Conservation (phyloP, 139 green algal genomes). For the Micractinium sp. region DNA sequence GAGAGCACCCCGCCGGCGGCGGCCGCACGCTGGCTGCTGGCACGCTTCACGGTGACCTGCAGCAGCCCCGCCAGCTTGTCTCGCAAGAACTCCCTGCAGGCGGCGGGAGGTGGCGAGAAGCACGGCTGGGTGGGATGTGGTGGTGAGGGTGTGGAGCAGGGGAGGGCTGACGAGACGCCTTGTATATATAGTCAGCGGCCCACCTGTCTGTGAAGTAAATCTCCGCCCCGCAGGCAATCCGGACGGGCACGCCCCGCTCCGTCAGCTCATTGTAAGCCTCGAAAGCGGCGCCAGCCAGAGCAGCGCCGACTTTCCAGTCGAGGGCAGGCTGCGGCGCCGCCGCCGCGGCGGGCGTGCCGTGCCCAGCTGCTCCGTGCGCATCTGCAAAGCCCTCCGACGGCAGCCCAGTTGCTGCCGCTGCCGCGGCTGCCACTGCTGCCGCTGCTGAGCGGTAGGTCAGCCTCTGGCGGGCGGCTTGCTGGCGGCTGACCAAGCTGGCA, state of each 20-base stretch:
- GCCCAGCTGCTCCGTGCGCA: background rate
- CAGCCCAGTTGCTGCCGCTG: background rate
- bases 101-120: background rate
- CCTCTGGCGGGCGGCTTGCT: background rate
- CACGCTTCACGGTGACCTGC: constrained; percentile 9
- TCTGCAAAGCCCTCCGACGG: background rate
- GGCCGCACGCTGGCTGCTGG: background rate
- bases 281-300: constrained; percentile 35
- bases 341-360: background rate
- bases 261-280: constrained; percentile 43
- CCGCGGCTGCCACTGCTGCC: background rate
- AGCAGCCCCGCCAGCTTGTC: constrained; percentile 34
- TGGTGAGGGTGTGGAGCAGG: too few relatives aligned
- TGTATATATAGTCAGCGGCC: background rate
- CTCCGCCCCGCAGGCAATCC: background rate
- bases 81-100: constrained; percentile 28
- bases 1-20: background rate
- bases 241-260: background rate
- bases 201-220: constrained; percentile 11
- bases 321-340: background rate
- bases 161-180: too few relatives aligned
- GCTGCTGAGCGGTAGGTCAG: background rate
- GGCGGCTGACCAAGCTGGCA: too few relatives aligned
- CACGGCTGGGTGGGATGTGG: background rate
- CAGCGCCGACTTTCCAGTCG: constrained; percentile 34